Conservation (phyloP, 768 basidiomycete species). For the Sarcodon aspratus region DNA sequence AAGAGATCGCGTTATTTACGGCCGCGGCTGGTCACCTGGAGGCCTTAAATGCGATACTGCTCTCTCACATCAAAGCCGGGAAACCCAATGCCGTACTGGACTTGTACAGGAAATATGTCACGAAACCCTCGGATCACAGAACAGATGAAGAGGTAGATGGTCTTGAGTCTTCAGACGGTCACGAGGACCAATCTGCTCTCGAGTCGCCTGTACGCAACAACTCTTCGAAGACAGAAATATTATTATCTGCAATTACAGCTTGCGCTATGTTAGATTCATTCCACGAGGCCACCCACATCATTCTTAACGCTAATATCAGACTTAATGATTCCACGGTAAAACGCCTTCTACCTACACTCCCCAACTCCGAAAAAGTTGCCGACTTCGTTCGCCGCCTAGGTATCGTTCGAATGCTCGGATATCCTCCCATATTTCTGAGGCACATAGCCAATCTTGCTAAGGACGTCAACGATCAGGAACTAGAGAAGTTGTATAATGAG, state of each 20-base stretch:
- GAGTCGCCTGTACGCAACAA: not conserved
- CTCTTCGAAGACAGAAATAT: conserved; percentile 14
- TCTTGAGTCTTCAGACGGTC: not conserved
- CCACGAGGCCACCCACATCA: conserved; percentile 35
- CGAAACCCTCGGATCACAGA: conserved; percentile 12
- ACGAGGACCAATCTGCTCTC: not conserved
- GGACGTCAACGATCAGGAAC: conserved; percentile 15
- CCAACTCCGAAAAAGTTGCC: conserved; percentile 26
- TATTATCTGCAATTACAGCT: conserved; percentile 49
- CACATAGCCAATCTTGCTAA: conserved; percentile 37
- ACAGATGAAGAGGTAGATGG: not conserved
- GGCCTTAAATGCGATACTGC: conserved; percentile 40
- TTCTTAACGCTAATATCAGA: conserved; percentile 25
- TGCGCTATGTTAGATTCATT: conserved; percentile 51
- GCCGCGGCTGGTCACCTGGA: conserved; percentile 32
- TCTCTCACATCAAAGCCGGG: conserved; percentile 26
- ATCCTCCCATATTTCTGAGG: conserved; percentile 35
- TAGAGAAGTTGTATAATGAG: conserved; percentile 39
- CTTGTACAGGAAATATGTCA: conserved; percentile 8
- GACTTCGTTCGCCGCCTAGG: conserved; percentile 37
- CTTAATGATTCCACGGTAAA: conserved; percentile 23
- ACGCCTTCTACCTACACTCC: conserved; percentile 28
- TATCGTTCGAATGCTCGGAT: conserved; percentile 38
- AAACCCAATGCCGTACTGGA: conserved; percentile 13
- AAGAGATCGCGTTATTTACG: conserved; percentile 38